Percentiles rank a stretch among this genome's conserved stretches.
Evolutionary conservation across 139 green algal genomes (phyloP).

Genomic region (Picocystis salinarum): DNA sequence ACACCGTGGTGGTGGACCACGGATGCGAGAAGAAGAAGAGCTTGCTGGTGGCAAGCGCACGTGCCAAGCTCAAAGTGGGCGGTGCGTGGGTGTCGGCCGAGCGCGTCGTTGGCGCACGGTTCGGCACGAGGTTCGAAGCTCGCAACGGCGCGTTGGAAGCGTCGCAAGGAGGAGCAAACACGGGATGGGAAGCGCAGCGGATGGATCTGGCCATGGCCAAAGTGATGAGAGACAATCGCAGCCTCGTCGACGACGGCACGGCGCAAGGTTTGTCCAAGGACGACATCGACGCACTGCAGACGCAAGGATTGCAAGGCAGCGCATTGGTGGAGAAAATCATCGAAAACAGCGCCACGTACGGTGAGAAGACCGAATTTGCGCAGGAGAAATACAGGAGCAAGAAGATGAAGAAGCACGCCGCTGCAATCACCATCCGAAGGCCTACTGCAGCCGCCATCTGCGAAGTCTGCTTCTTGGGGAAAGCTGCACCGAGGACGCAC

Average conservation of each 20-base stretch:
- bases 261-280: slow-evolving; percentile 30
- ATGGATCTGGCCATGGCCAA: no score
- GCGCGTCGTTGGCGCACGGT: slow-evolving; percentile 1
- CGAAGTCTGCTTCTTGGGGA: slow-evolving; percentile 35
- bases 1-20: no score
- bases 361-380: slow-evolving; percentile 56
- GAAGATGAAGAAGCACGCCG: slow-evolving; percentile 38
- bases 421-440: slow-evolving; percentile 12
- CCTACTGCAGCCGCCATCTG: slow-evolving; percentile 36
- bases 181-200: background rate
- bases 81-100: background rate
- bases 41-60: no score
- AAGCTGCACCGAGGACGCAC: slow-evolving; percentile 20
- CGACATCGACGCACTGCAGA: slow-evolving; percentile 31
- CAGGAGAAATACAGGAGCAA: slow-evolving; percentile 47
- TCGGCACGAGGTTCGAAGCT: background rate
- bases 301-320: slow-evolving; percentile 15
- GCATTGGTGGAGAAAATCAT: slow-evolving; percentile 56
- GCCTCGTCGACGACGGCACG: slow-evolving; percentile 20
- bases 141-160: background rate
- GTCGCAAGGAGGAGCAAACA: background rate
- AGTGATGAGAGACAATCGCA: no score
- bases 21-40: no score
- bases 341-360: slow-evolving; percentile 50
- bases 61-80: no score